Evolutionary conservation across 1,284 basidiomycete species (phyloP).

Genomic region (Wolfiporia cocos): DNA sequence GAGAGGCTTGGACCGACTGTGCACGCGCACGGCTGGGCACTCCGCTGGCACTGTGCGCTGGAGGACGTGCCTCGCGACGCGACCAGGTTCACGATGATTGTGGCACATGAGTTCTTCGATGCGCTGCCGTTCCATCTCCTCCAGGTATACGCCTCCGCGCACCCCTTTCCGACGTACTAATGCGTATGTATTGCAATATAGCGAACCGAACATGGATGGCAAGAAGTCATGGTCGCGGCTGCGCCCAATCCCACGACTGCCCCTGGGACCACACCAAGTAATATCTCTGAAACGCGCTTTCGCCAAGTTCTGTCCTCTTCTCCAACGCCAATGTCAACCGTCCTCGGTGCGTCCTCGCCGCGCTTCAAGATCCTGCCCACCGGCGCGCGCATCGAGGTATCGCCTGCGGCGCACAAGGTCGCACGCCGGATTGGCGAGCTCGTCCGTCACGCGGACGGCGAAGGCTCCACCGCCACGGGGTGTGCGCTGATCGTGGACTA

Average conservation of each 20-base stretch:
- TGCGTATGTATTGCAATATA: constrained; percentile 24
- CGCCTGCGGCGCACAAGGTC: constrained; percentile 62
- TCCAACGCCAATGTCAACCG: constrained; percentile 57
- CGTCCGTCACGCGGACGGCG: constrained; percentile 27
- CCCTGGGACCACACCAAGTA: constrained; percentile 2
- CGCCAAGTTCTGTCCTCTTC: constrained; percentile 63
- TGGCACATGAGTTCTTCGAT: constrained; percentile 99
- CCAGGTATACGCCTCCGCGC: constrained; percentile 46
- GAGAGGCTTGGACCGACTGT: constrained; percentile 38
- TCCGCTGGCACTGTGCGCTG: constrained; percentile 76
- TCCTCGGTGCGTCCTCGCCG: constrained; percentile 65
- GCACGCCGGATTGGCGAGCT: constrained; percentile 65
- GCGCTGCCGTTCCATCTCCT: constrained; percentile 91
- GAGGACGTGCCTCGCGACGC: constrained; percentile 54
- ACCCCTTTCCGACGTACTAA: not conserved
- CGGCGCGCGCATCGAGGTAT: constrained; percentile 77
- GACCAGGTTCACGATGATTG: constrained; percentile 75
- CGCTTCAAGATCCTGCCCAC: constrained; percentile 63
- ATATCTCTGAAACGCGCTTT: constrained; percentile 29
- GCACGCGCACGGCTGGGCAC: constrained; percentile 24
- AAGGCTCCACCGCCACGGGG: constrained; percentile 41
- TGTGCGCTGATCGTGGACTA: constrained; percentile 90
- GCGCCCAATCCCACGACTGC: constrained; percentile 23
- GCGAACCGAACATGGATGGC: constrained; percentile 80
- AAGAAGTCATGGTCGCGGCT: constrained; percentile 77